A percentile compares a stretch with the other conserved stretches of the same genome.
These are phyloP conservation scores for Blastocystis sp. DNA, from an alignment of 352 stramenopile species.

Conservation along the genomic window DNA sequence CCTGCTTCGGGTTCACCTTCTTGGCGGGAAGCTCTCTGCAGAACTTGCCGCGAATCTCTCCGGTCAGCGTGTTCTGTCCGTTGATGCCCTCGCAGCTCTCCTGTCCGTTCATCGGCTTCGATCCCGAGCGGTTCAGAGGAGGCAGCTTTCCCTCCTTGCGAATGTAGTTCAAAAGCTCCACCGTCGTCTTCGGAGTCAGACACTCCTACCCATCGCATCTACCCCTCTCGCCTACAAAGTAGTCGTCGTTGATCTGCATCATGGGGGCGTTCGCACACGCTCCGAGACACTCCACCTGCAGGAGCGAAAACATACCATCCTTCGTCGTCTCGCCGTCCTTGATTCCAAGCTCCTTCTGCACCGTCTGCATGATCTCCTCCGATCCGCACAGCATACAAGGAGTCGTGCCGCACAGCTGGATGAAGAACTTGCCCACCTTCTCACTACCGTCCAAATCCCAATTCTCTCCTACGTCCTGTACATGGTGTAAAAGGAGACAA, in stretches of 20 bases:
- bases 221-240: constrained; percentile 66
- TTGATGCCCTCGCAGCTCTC: constrained; percentile 89
- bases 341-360: constrained; percentile 87
- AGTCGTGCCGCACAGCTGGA: constrained; percentile 93
- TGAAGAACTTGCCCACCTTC: constrained; percentile 84
- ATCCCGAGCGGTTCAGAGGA: constrained; percentile 91
- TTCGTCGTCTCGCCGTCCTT: constrained; percentile 70
- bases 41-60: constrained; percentile 37
- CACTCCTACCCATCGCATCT: constrained; percentile 76
- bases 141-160: constrained; percentile 83
- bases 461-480: constrained; percentile 69
- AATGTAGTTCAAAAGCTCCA: constrained; percentile 81
- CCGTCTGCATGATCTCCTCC: constrained; percentile 96
- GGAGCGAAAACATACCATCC: constrained; percentile 82
- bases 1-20: constrained; percentile 51
- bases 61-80: constrained; percentile 82
- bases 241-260: constrained; percentile 98
- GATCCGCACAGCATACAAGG: constrained; percentile 98
- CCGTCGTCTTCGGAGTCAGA: constrained; percentile 88
- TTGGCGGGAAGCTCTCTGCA: constrained; percentile 33
- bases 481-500: constrained; percentile 99
- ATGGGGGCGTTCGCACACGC: constrained; percentile 97
- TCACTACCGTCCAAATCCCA: constrained; percentile 62
- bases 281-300: constrained; percentile 95
- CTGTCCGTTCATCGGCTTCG: constrained; percentile 96